Conservation (phyloP, 768 basidiomycete species). For the Pisolithus sp. region DNA sequence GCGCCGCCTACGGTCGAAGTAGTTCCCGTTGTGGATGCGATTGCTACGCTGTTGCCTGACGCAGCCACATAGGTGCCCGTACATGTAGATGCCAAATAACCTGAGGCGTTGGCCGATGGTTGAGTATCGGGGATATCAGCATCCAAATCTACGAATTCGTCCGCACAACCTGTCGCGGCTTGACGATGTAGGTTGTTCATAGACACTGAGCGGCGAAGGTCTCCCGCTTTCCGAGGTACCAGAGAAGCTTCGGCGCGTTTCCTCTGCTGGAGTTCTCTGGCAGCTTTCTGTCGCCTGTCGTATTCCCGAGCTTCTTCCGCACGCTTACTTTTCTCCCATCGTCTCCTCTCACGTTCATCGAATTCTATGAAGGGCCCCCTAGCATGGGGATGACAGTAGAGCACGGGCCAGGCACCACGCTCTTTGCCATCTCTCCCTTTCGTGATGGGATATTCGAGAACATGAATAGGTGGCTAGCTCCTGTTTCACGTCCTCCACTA, state of each 20-base stretch:
- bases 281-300: slow-evolving; percentile 21
- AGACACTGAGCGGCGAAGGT: slow-evolving; percentile 69
- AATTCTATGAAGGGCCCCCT: slow-evolving; percentile 72
- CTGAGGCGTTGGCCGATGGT: slow-evolving; percentile 63
- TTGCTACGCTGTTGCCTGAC: slow-evolving; percentile 89
- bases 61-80: slow-evolving; percentile 71
- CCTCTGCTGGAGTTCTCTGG: slow-evolving; percentile 22
- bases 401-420: slow-evolving; percentile 72
- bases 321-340: slow-evolving; percentile 55
- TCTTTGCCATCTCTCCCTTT: slow-evolving; percentile 48
- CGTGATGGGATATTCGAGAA: slow-evolving; percentile 67
- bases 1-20: slow-evolving; percentile 55
- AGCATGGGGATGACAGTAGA: slow-evolving; percentile 70
- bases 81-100: slow-evolving; percentile 55
- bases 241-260: slow-evolving; percentile 24
- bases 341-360: slow-evolving; percentile 64
- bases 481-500: slow-evolving; percentile 85
- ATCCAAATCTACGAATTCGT: slow-evolving; percentile 39
- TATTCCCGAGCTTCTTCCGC: slow-evolving; percentile 33
- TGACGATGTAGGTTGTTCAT: slow-evolving; percentile 69
- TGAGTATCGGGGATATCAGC: slow-evolving; percentile 29
- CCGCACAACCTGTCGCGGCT: slow-evolving; percentile 33
- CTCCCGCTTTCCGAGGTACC: slow-evolving; percentile 33
- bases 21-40: slow-evolving; percentile 88
- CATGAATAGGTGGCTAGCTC: slow-evolving; percentile 80